Percentiles rank a stretch among this genome's conserved stretches.
Conservation (phyloP, 768 basidiomycete genomes). For the Rhizopogon vesiculosus region DNA sequence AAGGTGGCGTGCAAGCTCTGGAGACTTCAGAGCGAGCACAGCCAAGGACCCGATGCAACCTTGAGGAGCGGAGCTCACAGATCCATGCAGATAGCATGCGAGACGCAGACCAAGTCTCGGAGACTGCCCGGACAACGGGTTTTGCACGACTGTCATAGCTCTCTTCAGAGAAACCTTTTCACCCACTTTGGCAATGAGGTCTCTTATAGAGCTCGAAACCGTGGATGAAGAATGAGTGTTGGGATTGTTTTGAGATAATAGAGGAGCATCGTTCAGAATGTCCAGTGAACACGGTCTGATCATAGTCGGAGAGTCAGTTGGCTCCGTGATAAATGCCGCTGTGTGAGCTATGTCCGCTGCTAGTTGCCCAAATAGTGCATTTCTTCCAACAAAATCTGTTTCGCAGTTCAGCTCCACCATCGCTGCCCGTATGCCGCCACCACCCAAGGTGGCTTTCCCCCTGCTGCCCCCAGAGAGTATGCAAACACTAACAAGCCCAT, state of each 20-base stretch:
- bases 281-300: conserved; percentile 52
- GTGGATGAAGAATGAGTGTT: conserved; percentile 38
- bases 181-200: conserved; percentile 71
- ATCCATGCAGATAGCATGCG: conserved; percentile 60
- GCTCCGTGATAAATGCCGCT: conserved; percentile 66
- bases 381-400: conserved; percentile 93
- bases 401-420: conserved; percentile 95
- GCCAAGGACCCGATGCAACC: conserved; percentile 60
- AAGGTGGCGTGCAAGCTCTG: conserved; percentile 39
- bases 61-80: conserved; percentile 39
- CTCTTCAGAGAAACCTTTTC: conserved; percentile 73
- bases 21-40: conserved; percentile 48
- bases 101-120: conserved; percentile 40
- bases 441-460: conserved; percentile 25
- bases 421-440: conserved; percentile 62
- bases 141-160: conserved; percentile 39
- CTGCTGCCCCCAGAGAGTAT: conserved; percentile 62
- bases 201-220: conserved; percentile 59
- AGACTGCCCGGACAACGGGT: conserved; percentile 31
- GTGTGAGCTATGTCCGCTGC: conserved; percentile 81
- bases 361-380: conserved; percentile 73
- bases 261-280: conserved; percentile 55
- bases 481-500: conserved; percentile 79
- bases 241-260: conserved; percentile 41
- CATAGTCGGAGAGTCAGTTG: conserved; percentile 26